Conservation (phyloP, 331 rosid species). For the Quercus tomentella region DNA sequence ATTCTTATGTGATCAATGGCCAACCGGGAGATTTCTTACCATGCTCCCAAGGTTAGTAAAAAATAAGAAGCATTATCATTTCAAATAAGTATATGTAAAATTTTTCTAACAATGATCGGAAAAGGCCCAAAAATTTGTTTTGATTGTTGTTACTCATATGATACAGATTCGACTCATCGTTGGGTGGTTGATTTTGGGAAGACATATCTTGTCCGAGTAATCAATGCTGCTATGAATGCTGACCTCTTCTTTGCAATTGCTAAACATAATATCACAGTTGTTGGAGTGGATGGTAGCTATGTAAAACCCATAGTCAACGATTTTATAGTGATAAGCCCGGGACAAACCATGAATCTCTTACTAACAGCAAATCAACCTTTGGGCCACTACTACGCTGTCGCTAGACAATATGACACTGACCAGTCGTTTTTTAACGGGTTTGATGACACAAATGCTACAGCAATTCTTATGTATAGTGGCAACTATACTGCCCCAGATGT, state of each 20-base stretch:
- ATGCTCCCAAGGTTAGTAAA: constrained; percentile 31
- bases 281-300: constrained; percentile 41
- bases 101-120: too few relatives aligned
- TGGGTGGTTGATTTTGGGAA: constrained; percentile 33
- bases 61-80: too few relatives aligned
- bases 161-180: constrained; percentile 25
- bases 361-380: constrained; percentile 37
- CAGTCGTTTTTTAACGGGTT: constrained; percentile 5
- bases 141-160: not conserved
- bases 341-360: constrained; percentile 52
- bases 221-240: constrained; percentile 47
- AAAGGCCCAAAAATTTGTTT: not conserved
- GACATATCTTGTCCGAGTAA: constrained; percentile 45
- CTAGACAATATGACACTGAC: constrained; percentile 2
- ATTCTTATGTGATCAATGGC: constrained; percentile 62
- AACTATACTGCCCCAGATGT: not conserved
- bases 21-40: constrained; percentile 59
- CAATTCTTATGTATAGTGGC: constrained; percentile 17
- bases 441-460: constrained; percentile 38
- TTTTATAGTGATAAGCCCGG: constrained; percentile 50
- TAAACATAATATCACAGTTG: constrained; percentile 39
- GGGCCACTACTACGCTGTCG: constrained; percentile 31
- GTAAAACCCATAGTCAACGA: constrained; percentile 31
- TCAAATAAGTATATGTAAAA: too few relatives aligned
- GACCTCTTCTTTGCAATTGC: constrained; percentile 43